Base-by-base conservation (phyloP, 768 basidiomycete genomes). In the Boletus patriciae region DNA sequence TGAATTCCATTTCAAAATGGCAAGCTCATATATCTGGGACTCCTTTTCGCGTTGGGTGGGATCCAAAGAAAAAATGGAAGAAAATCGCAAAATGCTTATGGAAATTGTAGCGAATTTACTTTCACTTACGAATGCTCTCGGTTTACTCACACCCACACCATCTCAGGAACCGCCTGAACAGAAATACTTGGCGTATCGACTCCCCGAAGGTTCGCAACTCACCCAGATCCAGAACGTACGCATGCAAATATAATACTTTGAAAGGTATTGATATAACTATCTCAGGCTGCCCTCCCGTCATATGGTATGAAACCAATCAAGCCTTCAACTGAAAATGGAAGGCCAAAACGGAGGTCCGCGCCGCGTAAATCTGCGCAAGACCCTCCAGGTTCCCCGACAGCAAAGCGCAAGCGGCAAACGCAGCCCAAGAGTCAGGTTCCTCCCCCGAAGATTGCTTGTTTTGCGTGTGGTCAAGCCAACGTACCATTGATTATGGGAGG, bases 401-500 rank as follows among this genome's bases (percentile, higher is more conserved):
- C 74, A 10, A 83, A 83, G 68, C 77, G 78, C 52, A 78, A 71
- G 57, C 76, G 75, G 38, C 59, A 70, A 34, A 44, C 72, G 1
- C 77, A 77, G 33, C 50, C 66, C 1, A 78, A 76, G 53, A 47
- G 60, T 11, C 66, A 67, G 42, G 44, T 58, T 16, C 68, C 76
- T 15, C 77, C 82, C 11, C 73, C 76, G 1, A 71, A 74, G 42
- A 83, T 83, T 9, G 73, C 78, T 33, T 91, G 88, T 59, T 72
- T 78, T 38, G 72, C 80, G 7, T 91, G 88, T 68, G 80, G 80
- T 43, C 79, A 82, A 66, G 81, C 79, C 16, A 86, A 88, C 64
- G 88, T 90, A 15, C 89, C 89, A 8, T 76, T 91, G n/a, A 82
- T 90, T 50, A 77, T 85, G 67, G 87, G 87, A 55, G 89, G 88